Base-by-base conservation (phyloP, 1,139 yeast species). In the Pichia sp. region DNA sequence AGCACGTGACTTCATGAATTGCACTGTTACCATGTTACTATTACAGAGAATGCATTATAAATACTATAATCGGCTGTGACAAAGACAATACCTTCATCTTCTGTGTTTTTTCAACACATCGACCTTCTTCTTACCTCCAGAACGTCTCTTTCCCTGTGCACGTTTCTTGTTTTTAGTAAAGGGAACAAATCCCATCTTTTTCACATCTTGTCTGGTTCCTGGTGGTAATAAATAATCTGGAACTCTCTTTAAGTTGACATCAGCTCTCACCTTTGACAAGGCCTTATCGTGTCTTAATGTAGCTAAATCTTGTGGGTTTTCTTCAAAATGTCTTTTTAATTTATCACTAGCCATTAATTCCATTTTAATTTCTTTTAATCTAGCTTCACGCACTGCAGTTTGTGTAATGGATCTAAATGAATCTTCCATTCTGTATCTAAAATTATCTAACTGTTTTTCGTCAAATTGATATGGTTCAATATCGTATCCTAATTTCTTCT, bases 351-450 rank as follows among this genome's bases (percentile, higher is more conserved):
- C 78, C 48, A 93, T 69, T 60, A 93, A 71, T 62, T 93, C 98
- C 55, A 81, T 76, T 60, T 85, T 84, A 60, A 93, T 73, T 61
- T 93, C 99, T 59, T 80, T 84, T 42, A 89, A 76, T 56, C 98
- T 77, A 1, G 98, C 97, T 58, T 91, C 97, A 63, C 97, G 79
- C 22, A 93, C 76, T 1, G 96, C 85, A 7, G 85, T 80, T 47
- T 78, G 80, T 0, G 98, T 91, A 23, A 93, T 95, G 0, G 97
- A 86, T 64, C 97, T 77, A 65, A 91, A 91, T 1, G 96, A 96
- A 66, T 91, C 98, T 57, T 91, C 97, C 67, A 89, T 80, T 72
- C 99, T 81, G 63, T 93, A 93, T 55, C 98, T 76, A 73, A 93
- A 93, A 14, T 94, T 93, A 60, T 93, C 96, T 38, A 91, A 88